Base-by-base conservation (phyloP, 2,329 filamentous ascomycete genomes). In the Diplodia intermedia region DNA sequence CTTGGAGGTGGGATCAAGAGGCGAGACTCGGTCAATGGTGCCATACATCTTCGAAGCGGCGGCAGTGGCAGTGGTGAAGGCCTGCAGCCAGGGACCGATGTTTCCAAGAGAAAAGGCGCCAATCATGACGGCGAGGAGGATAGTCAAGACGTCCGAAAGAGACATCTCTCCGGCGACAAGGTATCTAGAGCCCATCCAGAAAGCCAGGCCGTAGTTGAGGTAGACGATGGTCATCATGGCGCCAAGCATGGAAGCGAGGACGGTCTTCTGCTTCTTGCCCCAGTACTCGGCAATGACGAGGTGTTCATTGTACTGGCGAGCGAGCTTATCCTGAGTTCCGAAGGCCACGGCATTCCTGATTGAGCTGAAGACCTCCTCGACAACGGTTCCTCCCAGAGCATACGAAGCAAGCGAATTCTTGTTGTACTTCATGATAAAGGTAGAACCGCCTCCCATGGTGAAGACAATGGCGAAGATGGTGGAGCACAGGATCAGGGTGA, bases 281-380 rank as follows among this genome's bases (percentile, higher is more conserved):
- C 86, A 93, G 72, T 84, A 86, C 75, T 95, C 90, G 15, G 93
- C 94, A 66, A 86, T 85, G 53, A 81, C 80, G 38, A 98, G 83
- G 77, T 97, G 91, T 2, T 76, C 77, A 73, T 97, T 91, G 76
- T 98, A 98, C 78, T 94, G 90, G 70, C 86, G 86, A 12, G 94
- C 92, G n/a, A 98, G 86, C 71, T 94, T 93, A 67, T 94, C 91
- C 79, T 98, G 94, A 0, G 94, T 97, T 53, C 93, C 93, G 75
- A 97, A 99, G 36, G 95, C 95, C 8, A 92, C 89, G 7, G 94
- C 91, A 75, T 97, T 98, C 71, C 95, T 89, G 72, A 98, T 91
- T 1, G 94, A 97, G 78, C 92, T 94, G 74, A 99, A 87, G 66
- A 97, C 94, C 80, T 99, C 95, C 76, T 98, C 95, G 4, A 93